Percentiles rank a stretch among this genome's conserved stretches.
These are phyloP conservation scores for Wickerhamiella kazuoi DNA, from an alignment of 805 yeast genomes.

Conservation along the genomic window DNA sequence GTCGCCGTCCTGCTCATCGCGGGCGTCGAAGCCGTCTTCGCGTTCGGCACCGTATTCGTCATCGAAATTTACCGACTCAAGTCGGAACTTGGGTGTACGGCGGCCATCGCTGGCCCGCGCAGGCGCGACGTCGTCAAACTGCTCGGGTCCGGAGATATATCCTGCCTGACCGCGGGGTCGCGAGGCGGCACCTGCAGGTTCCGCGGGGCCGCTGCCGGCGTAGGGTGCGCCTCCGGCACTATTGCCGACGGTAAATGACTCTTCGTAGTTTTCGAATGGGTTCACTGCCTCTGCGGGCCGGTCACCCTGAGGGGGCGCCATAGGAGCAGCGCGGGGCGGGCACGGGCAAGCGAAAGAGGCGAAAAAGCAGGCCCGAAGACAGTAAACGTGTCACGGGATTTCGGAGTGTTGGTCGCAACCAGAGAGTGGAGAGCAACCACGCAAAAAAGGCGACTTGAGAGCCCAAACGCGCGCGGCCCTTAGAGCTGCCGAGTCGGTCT, in stretches of 20 bases:
- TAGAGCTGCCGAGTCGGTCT: no score
- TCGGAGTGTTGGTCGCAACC: no score
- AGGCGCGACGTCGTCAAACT: not conserved
- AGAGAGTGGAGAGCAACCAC: no score
- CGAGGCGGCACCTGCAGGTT: not conserved
- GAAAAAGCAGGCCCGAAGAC: no score
- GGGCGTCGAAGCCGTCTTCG: not conserved
- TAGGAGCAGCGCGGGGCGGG: no score
- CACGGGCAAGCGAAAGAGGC: no score
- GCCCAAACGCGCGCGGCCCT: no score
- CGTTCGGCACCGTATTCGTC: not conserved
- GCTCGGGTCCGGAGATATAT: not conserved
- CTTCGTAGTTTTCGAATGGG: not conserved
- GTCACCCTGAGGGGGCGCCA: no score
- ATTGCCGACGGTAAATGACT: not conserved
- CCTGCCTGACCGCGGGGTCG: not conserved
- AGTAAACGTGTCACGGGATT: no score
- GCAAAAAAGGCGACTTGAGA: no score
- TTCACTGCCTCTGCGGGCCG: no score
- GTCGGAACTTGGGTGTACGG: slow-evolving; percentile 1
- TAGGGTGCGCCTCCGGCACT: not conserved
- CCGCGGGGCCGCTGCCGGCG: no score
- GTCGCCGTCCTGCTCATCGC: not conserved
- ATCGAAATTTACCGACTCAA: slow-evolving; percentile 1
- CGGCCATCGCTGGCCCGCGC: not conserved